Evolutionary conservation across 2,329 filamentous ascomycete genomes (phyloP), one percentile per base, ranked within the genome.

Genomic region (Pseudocercospora macadamiae): DNA sequence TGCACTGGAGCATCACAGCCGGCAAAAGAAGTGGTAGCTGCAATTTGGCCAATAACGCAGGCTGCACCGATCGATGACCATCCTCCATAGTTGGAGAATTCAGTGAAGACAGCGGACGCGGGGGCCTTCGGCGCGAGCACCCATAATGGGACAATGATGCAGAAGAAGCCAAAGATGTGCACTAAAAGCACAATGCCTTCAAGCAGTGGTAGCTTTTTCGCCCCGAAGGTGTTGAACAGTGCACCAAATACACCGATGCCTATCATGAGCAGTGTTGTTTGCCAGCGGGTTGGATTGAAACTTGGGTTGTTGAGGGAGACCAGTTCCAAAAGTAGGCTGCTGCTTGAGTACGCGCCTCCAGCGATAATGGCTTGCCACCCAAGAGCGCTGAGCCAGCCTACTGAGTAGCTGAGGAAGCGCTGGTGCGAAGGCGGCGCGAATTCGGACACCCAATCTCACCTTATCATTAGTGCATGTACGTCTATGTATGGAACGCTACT

Each of bases 81-180:
- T 1, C 66, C 68, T 1, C 78, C 79, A 12, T 68, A 74, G 21
- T 78, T 73, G 3, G 72, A 66, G 4, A 76, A 75, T 0, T 78
- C 76, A 37, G 77, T 72, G 55, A 76, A 72, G 19, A 81, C 76
- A 62, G 80, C 79, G 62, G 79, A 69, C 53, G 82, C 82, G 0
- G 74, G 77, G 7, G 76, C 74, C 68, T 79, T 77, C 66, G 10
- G 76, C 75, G 62, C 83, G 78, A 7, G 81, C 73, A n/a, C 74
- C 74, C 30, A 75, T 62, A 6, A 75, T 0, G 79, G 75, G 18
- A 82, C 78, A 5, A 83, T 65, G 47, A 82, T 78, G 0, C 75
- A 79, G 48, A 82, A 80, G 68, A 82, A 82, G 3, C 80, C 81
- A 9, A 80, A 67, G 12, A 82, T 69, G 53, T 82, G 80, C 5